These are phyloP conservation scores for Lathyrus aphaca DNA, from an alignment of 306 rosid species.

Conservation along the genomic window DNA sequence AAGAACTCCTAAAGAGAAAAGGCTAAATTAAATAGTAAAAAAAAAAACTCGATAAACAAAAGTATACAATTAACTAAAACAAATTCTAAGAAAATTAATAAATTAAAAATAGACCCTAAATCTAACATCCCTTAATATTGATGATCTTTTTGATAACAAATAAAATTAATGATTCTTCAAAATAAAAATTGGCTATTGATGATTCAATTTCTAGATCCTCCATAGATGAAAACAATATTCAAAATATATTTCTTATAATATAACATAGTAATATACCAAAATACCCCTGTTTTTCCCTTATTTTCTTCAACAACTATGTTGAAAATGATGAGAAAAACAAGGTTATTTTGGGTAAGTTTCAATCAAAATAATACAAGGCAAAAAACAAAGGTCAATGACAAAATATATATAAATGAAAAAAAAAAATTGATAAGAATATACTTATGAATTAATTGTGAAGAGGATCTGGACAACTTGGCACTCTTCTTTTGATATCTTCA, in stretches of 20 bases:
- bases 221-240: slow-evolving; percentile 23
- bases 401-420: slow-evolving; percentile 1
- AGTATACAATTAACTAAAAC: background rate
- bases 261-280: slow-evolving; percentile 52
- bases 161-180: slow-evolving; percentile 30
- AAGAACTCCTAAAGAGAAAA: slow-evolving; percentile 8
- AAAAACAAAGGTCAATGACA: background rate
- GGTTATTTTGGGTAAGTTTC: slow-evolving; percentile 67
- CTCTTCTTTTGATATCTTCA: slow-evolving; percentile 68
- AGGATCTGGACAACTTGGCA: slow-evolving; percentile 99
- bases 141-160: background rate
- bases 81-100: background rate
- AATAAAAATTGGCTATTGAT: no score
- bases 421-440: slow-evolving; percentile 29
- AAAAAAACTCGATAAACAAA: background rate
- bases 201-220: slow-evolving; percentile 31
- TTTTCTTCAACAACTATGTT: slow-evolving; percentile 11
- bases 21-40: slow-evolving; percentile 1
- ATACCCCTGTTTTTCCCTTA: slow-evolving; percentile 87
- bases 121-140: slow-evolving; percentile 22
- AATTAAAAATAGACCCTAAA: slow-evolving; percentile 21
- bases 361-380: slow-evolving; percentile 29
- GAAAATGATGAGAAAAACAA: slow-evolving; percentile 63
- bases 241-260: background rate
- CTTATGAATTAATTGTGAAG: slow-evolving; percentile 91